Evolutionary conservation across 495 filamentous ascomycete genomes (phyloP).

Genomic region (Aspergillus asperescens): DNA sequence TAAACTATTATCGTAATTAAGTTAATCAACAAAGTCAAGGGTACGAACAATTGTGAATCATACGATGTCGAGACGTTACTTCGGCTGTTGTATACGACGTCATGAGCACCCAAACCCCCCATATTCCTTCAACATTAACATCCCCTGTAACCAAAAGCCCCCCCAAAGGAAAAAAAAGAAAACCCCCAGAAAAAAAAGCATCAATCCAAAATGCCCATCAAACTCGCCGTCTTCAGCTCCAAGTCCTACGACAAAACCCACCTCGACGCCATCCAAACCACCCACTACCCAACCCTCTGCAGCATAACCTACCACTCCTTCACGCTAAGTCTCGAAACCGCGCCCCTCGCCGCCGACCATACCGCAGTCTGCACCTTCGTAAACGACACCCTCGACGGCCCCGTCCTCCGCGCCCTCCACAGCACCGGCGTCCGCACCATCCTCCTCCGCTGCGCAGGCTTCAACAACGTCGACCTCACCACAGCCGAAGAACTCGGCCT

Average conservation of each 20-base stretch:
- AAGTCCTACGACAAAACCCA: slow-evolving; percentile 56
- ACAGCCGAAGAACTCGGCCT: slow-evolving; percentile 52
- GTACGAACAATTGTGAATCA: too few relatives aligned
- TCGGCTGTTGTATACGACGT: neutral
- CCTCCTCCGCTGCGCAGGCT: slow-evolving; percentile 65
- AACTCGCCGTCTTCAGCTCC: slow-evolving; percentile 57
- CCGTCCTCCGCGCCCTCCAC: slow-evolving; percentile 48
- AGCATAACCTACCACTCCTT: slow-evolving; percentile 52
- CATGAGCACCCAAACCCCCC: neutral
- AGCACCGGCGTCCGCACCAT: slow-evolving; percentile 48
- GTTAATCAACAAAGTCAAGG: neutral
- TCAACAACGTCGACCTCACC: slow-evolving; percentile 61
- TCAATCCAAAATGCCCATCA: slow-evolving; percentile 33
- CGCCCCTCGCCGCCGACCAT: slow-evolving; percentile 46
- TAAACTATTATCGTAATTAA: neutral
- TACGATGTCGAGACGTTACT: neutral
- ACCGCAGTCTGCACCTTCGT: slow-evolving; percentile 67
- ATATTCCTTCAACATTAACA: too few relatives aligned
- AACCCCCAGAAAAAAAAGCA: too few relatives aligned
- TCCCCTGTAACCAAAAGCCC: too few relatives aligned
- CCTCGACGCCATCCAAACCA: slow-evolving; percentile 31
- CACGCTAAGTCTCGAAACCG: slow-evolving; percentile 51
- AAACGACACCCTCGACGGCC: slow-evolving; percentile 53
- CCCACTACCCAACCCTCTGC: slow-evolving; percentile 27
- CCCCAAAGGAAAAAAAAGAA: neutral